These are phyloP conservation scores for Plasmodium coatneyi DNA, from an alignment of 169 alveolate species.

Conservation along the genomic window DNA sequence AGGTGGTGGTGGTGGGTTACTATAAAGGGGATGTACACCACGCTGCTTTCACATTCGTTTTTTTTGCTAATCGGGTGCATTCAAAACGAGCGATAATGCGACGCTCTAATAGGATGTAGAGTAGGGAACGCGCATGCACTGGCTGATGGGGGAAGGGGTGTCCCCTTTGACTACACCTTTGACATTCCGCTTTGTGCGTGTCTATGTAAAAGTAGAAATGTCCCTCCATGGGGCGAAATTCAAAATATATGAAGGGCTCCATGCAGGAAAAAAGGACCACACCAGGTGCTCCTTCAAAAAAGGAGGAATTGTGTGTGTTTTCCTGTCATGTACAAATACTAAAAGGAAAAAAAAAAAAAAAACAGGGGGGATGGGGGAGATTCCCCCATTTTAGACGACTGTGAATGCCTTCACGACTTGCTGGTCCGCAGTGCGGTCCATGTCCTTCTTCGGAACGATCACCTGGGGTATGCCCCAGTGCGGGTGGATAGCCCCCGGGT, in stretches of 20 bases:
- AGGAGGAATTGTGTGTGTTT: background rate
- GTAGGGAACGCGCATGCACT: background rate
- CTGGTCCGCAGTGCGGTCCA: background rate
- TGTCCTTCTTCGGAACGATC: constrained; percentile 78
- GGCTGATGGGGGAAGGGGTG: background rate
- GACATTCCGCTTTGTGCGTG: background rate
- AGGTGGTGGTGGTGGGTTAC: too few relatives aligned
- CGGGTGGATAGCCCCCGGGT: constrained; percentile 92
- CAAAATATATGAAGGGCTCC: background rate
- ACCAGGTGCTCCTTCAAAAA: background rate
- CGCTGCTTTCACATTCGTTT: background rate
- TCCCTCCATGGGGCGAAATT: background rate
- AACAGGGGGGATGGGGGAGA: background rate
- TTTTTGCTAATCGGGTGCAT: background rate
- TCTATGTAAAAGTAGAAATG: background rate
- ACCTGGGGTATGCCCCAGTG: constrained; percentile 93
- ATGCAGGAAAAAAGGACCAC: background rate
- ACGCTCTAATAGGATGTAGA: background rate
- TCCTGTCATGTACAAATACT: background rate
- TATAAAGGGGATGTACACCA: too few relatives aligned
- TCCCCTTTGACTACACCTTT: background rate
- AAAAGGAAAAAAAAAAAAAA: constrained; percentile 9
- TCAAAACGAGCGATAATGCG: background rate
- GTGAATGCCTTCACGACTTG: constrained; percentile 23
- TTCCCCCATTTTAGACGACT: background rate